Evolutionary conservation across 495 filamentous ascomycete species (phyloP).

Genomic region (Margaritispora aquatica): DNA sequence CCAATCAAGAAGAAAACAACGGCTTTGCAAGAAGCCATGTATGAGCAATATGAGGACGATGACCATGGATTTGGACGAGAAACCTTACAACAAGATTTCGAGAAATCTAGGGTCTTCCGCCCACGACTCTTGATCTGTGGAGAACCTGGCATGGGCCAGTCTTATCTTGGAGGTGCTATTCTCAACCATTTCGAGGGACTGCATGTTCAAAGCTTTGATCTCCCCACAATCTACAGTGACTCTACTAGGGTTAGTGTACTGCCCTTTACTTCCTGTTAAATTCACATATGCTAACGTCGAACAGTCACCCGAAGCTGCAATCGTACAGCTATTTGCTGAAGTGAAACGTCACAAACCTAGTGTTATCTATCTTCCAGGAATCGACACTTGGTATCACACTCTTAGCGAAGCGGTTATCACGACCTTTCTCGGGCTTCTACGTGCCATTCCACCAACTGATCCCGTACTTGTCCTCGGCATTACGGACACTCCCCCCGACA

Average conservation of each 20-base stretch:
- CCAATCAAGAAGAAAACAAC: slow-evolving; percentile 80
- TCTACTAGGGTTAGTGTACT: slow-evolving; percentile 45
- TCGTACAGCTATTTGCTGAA: slow-evolving; percentile 86
- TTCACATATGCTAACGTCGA: slow-evolving; percentile 20
- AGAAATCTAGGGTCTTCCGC: slow-evolving; percentile 80
- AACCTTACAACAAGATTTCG: slow-evolving; percentile 83
- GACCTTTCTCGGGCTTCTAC: slow-evolving; percentile 72
- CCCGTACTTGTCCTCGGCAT: slow-evolving; percentile 82
- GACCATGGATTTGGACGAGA: slow-evolving; percentile 78
- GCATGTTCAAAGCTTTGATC: slow-evolving; percentile 92
- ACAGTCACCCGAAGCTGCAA: slow-evolving; percentile 72
- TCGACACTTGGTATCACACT: slow-evolving; percentile 79
- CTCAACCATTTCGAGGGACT: slow-evolving; percentile 87
- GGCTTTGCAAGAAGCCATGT: slow-evolving; percentile 89
- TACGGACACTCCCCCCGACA: slow-evolving; percentile 54
- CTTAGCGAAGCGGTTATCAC: slow-evolving; percentile 60
- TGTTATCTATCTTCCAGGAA: slow-evolving; percentile 88
- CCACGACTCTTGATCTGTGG: slow-evolving; percentile 80
- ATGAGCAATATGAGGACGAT: slow-evolving; percentile 72
- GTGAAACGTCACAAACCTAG: slow-evolving; percentile 91
- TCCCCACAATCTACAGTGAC: slow-evolving; percentile 65
- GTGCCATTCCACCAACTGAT: slow-evolving; percentile 75
- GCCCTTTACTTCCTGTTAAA: background rate
- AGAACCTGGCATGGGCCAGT: slow-evolving; percentile 82
- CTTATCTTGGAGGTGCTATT: slow-evolving; percentile 81